A percentile compares a stretch with the other conserved stretches of the same genome.
These are phyloP conservation scores for Metarhizium humberi DNA, from an alignment of 2,329 filamentous ascomycete genomes.

Conservation along the genomic window DNA sequence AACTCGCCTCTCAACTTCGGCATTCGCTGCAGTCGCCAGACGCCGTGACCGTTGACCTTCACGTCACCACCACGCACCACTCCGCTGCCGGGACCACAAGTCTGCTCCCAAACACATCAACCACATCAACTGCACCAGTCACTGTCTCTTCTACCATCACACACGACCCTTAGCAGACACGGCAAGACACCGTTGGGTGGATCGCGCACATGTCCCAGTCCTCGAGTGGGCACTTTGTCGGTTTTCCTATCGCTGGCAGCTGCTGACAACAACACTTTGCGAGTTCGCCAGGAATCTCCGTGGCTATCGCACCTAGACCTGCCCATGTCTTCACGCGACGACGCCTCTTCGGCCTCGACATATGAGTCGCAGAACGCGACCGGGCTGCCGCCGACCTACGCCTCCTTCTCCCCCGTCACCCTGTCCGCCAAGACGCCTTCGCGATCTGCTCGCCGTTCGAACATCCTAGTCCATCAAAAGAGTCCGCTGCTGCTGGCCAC, in stretches of 20 bases:
- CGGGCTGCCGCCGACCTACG: conserved; percentile 61
- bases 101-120: not conserved
- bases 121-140: too few species aligned
- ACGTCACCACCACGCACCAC: not conserved
- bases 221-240: not conserved
- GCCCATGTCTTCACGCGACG: conserved; percentile 30
- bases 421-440: conserved; percentile 58
- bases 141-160: too few species aligned
- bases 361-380: conserved; percentile 22
- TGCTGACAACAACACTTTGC: conserved; percentile 1
- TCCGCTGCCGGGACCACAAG: not conserved
- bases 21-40: not conserved
- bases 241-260: conserved; percentile 6
- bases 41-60: not conserved
- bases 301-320: conserved; percentile 39
- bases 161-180: too few species aligned
- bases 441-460: conserved; percentile 62
- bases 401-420: conserved; percentile 80
- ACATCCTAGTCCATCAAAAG: conserved; percentile 94
- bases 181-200: not conserved
- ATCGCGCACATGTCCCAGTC: not conserved
- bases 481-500: conserved; percentile 87
- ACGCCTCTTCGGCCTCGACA: conserved; percentile 23
- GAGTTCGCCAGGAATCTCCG: conserved; percentile 27
- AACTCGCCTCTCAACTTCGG: not conserved